Evolutionary conservation across 257 asterid genomes (phyloP).

Genomic region (Forsythia suspensa): DNA sequence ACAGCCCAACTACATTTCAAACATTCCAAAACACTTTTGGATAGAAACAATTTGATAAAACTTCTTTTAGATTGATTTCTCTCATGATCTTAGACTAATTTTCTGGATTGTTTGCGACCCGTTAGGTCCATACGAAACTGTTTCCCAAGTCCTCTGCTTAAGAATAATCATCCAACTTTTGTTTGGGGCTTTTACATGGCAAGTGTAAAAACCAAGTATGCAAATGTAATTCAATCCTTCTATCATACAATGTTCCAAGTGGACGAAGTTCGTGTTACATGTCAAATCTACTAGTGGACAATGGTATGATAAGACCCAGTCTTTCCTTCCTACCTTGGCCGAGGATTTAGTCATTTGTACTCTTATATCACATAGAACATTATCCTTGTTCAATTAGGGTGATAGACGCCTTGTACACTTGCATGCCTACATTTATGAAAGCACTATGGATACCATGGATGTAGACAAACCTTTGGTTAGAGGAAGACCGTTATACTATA

Average conservation of each 20-base stretch:
- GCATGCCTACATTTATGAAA: neutral
- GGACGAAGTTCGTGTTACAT: neutral
- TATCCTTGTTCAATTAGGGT: neutral
- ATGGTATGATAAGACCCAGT: neutral
- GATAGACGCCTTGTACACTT: neutral
- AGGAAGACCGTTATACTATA: neutral
- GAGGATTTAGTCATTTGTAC: no score
- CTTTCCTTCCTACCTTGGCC: neutral
- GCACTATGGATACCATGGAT: neutral
- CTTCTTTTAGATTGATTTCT: neutral
- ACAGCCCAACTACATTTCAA: neutral
- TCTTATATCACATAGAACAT: no score
- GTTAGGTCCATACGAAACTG: neutral
- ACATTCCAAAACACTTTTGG: neutral
- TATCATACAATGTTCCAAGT: neutral
- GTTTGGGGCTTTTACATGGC: neutral
- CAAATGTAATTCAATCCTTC: neutral
- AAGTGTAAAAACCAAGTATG: neutral
- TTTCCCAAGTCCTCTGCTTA: neutral
- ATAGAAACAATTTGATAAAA: neutral
- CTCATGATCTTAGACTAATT: neutral
- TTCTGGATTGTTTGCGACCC: neutral
- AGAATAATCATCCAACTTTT: neutral
- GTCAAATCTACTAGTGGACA: neutral
- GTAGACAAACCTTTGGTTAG: neutral